A percentile compares a stretch with the other conserved stretches of the same genome.
Evolutionary conservation across 208 protist genomes (phyloP).

Genomic region (Acanthamoeba lenticulata): DNA sequence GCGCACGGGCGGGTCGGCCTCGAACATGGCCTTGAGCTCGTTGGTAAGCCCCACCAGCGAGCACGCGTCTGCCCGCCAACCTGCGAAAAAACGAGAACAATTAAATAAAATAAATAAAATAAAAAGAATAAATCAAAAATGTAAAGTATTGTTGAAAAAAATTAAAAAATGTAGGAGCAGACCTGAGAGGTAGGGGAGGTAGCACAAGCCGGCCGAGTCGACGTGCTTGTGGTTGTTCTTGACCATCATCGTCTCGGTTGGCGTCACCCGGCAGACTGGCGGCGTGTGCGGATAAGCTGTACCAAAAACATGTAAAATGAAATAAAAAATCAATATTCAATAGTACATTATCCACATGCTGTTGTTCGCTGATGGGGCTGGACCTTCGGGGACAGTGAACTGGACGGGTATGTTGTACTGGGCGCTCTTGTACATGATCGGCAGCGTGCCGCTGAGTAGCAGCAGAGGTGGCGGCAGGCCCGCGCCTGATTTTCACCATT

Average conservation of each 20-base stretch:
- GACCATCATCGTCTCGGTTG: conserved; percentile 20
- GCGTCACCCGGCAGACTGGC: not conserved
- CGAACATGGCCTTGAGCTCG: conserved; percentile 12
- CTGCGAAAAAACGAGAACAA: not conserved
- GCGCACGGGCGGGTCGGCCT: not conserved
- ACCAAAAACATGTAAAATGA: not conserved
- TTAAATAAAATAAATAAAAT: not conserved
- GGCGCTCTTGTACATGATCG: not conserved
- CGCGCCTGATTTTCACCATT: no score
- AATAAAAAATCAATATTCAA: not conserved
- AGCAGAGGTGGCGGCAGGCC: no score
- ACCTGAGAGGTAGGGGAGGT: conserved; percentile 1
- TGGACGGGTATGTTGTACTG: conserved; percentile 37
- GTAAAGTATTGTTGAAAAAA: no score
- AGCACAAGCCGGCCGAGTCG: not conserved
- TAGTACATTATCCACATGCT: not conserved
- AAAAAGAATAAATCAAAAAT: no score
- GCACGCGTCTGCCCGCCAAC: not conserved
- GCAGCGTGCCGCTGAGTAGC: not conserved
- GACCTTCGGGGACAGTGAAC: not conserved
- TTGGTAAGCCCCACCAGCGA: not conserved
- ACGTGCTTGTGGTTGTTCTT: conserved; percentile 42
- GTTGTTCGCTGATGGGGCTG: no score
- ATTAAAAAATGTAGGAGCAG: no score
- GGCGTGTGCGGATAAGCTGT: not conserved